These are phyloP conservation scores for Trichoderma oligosporum DNA, from an alignment of 2,329 filamentous ascomycete species.

Conservation along the genomic window DNA sequence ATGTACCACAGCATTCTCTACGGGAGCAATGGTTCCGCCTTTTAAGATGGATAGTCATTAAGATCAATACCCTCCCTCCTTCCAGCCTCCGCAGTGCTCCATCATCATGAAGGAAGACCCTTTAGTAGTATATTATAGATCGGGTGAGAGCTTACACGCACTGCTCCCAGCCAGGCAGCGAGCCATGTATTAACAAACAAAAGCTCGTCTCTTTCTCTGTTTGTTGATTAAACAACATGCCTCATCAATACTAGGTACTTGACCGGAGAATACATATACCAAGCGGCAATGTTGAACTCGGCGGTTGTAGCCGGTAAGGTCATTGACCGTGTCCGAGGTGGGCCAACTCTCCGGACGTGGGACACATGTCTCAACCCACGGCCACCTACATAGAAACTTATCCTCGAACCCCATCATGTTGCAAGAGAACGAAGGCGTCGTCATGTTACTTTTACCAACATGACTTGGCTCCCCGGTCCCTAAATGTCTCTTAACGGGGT, in stretches of 20 bases:
- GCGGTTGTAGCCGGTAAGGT: not conserved
- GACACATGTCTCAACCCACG: slow-evolving; percentile 20
- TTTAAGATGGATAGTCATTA: not conserved
- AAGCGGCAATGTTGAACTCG: not conserved
- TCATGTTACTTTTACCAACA: not conserved
- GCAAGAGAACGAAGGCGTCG: not conserved
- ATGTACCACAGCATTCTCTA: not conserved
- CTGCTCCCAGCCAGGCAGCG: not conserved
- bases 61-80: not conserved
- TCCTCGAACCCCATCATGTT: not conserved
- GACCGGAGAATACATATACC: no score
- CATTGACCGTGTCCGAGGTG: not conserved
- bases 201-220: not conserved
- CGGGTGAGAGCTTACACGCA: not conserved
- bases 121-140: not conserved
- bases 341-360: slow-evolving; percentile 15
- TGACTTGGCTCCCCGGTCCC: not conserved
- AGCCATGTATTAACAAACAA: not conserved
- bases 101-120: no score
- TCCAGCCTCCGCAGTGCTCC: not conserved
- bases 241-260: no score
- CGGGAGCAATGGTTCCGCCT: not conserved
- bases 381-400: slow-evolving; percentile 10
- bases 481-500: not conserved
- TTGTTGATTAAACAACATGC: not conserved